Evolutionary conservation across 2,329 filamentous ascomycete species (phyloP).

Genomic region (Colletotrichum australisinense): DNA sequence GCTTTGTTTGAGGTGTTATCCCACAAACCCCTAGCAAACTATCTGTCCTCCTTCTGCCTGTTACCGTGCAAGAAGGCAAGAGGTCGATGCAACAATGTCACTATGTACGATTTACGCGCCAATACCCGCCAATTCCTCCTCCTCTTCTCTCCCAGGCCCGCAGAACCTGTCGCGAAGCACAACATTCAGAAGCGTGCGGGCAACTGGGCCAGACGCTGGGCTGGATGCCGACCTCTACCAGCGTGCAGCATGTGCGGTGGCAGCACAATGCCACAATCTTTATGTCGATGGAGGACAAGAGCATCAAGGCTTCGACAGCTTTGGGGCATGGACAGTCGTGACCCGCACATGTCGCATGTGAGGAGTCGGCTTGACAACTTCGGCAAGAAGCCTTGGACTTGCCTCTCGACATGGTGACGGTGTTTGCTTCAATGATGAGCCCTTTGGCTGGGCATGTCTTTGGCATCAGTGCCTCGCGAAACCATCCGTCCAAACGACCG

Average conservation of each 20-base stretch:
- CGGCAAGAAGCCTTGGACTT: background rate
- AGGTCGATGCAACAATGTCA: conserved; percentile 26
- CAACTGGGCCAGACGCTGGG: background rate
- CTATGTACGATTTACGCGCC: conserved; percentile 37
- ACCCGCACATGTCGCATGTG: background rate
- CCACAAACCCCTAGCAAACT: conserved; percentile 22
- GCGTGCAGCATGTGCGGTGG: background rate
- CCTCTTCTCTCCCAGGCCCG: background rate
- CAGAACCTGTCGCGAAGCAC: background rate
- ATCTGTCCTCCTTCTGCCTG: conserved; percentile 24
- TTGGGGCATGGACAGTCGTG: too few relatives aligned
- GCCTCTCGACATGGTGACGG: background rate
- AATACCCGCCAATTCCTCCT: background rate
- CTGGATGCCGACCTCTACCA: background rate
- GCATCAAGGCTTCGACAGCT: background rate
- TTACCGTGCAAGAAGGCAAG: conserved; percentile 8
- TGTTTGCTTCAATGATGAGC: background rate
- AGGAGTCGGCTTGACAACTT: background rate
- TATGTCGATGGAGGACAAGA: background rate
- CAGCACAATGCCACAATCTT: background rate
- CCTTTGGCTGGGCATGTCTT: background rate
- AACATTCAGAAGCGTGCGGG: background rate
- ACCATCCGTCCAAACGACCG: background rate
- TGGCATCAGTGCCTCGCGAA: background rate
- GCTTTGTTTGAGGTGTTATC: background rate